Evolutionary conservation across 2,329 filamentous ascomycete species (phyloP), one percentile per base, ranked within the genome.

Genomic region (Bisporella sp.): DNA sequence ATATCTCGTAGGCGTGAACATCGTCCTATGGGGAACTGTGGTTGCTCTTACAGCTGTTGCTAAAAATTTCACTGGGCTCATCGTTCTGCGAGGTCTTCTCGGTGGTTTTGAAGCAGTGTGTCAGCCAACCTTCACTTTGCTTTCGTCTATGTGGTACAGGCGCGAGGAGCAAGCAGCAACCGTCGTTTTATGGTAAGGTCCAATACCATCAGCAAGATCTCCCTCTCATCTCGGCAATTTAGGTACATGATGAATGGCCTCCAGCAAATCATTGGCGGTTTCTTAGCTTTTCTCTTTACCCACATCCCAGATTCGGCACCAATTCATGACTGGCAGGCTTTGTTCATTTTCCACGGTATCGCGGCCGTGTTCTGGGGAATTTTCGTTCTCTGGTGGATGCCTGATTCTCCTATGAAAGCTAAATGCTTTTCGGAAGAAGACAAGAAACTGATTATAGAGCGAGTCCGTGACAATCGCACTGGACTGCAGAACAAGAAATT

Each of bases 211-310:
- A 21, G 21, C 21, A 29, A n/a, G 8, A 42, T n/a, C 41, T 9
- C 29, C 12, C 21, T 42, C 8, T n/a, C 29, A 21, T n/a, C n/a
- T n/a, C n/a, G n/a, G n/a, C n/a, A 8, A 8, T 29, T n/a, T 29
- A 42, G 41, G 41, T 86, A 85, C 65, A 86, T 85, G 79, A 88
- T 87, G 82, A 89, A 88, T 62, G 84, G 85, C 2, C 75, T 73
- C 1, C 84, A 88, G 62, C 84, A 82, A 63, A 81, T 85, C 28
- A 71, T 84, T 35, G 82, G 82, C 6, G 81, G 81, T 3, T 60
- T 81, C 4, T 67, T 85, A 0, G 80, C 82, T 1, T 85, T 84
- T 57, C 80, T 79, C 9, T 83, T 85, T 50, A 54, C 62, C 4
- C 21, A 21, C 21, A 8, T 42, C 29, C 41, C 55, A 61, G 44